These are phyloP conservation scores for Trichoderma gamsii DNA, from an alignment of 495 filamentous ascomycete species.

Conservation along the genomic window DNA sequence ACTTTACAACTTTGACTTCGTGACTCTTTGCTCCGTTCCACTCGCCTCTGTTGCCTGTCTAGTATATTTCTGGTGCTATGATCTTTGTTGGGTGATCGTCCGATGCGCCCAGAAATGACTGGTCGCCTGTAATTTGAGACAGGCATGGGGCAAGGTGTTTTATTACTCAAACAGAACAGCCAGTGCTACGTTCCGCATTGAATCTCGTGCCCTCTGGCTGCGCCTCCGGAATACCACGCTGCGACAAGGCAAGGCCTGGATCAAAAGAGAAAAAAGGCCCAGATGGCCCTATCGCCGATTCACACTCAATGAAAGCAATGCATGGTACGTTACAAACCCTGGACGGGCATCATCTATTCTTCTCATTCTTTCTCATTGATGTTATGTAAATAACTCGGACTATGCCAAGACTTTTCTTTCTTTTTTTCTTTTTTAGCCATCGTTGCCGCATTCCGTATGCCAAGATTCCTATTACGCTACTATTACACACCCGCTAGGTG, in stretches of 20 bases:
- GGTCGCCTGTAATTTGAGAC: conserved; percentile 10
- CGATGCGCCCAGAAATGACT: conserved; percentile 2
- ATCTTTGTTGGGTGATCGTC: conserved; percentile 14
- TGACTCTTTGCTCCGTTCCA: background rate
- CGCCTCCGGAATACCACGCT: conserved; percentile 8
- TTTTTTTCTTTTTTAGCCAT: background rate
- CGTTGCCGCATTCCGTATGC: background rate
- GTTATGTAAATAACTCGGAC: background rate
- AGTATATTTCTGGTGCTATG: background rate
- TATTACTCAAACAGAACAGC: background rate
- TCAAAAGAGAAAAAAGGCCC: background rate
- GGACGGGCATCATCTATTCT: no score
- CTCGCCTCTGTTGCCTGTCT: background rate
- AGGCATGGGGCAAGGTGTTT: background rate
- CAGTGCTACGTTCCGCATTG: conserved; percentile 1
- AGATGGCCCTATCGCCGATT: background rate
- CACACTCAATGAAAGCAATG: background rate
- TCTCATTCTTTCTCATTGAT: no score
- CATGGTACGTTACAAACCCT: background rate
- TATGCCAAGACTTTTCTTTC: background rate
- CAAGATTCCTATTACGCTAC: background rate
- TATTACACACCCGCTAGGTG: no score
- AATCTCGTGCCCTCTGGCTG: background rate
- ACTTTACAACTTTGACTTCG: no score
- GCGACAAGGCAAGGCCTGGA: background rate